Evolutionary conservation across 2,329 filamentous ascomycete species (phyloP).

Genomic region (Didymella segeticola): DNA sequence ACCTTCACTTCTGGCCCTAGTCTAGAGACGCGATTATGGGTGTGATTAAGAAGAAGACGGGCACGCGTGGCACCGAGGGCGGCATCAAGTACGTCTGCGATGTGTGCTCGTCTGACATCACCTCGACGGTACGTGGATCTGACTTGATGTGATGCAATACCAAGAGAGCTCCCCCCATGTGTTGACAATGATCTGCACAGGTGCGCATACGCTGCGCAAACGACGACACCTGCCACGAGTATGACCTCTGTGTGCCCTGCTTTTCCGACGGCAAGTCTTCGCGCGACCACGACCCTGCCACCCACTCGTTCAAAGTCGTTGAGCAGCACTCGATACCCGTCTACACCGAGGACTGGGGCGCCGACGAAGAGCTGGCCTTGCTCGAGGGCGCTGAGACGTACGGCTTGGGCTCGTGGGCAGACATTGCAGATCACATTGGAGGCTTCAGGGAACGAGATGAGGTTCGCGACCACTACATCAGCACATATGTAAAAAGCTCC

Average conservation of each 20-base stretch:
- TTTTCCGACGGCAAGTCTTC: constrained; percentile 83
- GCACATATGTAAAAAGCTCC: constrained; percentile 83
- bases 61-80: constrained; percentile 79
- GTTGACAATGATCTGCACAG: constrained; percentile 59
- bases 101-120: constrained; percentile 95
- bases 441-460: constrained; percentile 95
- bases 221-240: constrained; percentile 82
- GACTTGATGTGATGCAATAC: neutral
- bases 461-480: constrained; percentile 90
- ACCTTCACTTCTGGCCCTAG: constrained; percentile 15
- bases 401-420: constrained; percentile 94
- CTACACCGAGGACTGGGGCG: constrained; percentile 93
- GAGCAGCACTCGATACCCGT: constrained; percentile 99
- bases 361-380: constrained; percentile 92
- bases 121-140: constrained; percentile 81
- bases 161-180: neutral
- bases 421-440: constrained; percentile 97
- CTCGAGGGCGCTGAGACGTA: constrained; percentile 96
- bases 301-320: constrained; percentile 90
- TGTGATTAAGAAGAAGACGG: constrained; percentile 95
- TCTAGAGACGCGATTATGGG: constrained; percentile 67
- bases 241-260: constrained; percentile 95
- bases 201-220: constrained; percentile 90
- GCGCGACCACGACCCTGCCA: constrained; percentile 83
- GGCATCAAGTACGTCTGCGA: constrained; percentile 92